Evolutionary conservation across 306 rosid genomes (phyloP), one percentile per base, ranked within the genome.

Genomic region (Mimosa bimucronata): DNA sequence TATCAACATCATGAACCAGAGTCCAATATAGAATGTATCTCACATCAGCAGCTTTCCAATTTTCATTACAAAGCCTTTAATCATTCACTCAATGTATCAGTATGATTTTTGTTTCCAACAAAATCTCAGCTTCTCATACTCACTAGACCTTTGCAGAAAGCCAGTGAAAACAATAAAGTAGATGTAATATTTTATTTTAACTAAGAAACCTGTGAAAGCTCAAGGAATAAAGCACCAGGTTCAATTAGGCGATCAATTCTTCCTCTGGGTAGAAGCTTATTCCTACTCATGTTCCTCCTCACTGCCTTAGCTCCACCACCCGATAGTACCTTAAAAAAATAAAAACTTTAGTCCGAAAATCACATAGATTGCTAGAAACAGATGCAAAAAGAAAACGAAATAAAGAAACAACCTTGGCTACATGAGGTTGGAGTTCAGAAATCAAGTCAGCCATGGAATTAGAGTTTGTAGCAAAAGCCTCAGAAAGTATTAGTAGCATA

Each of bases 211-310:
- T 92, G 98, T 55, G 98, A 95, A 76, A 95, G 97, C 77, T 95
- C 98, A 10, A 95, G 96, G 84, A 95, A 95, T 1, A 98, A 95
- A 88, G 98, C 88, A 48, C 93, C 98, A 9, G 98, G 97, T 66
- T 95, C 98, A 44, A 95, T 86, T 31, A 95, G 71, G 73, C 85
- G 92, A 90, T 91, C 97, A 37, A 95, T 92, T 82, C 98, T 88
- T 57, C 92, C 84, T 73, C 98, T 87, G 11, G 98, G 98, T 7
- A 92, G 88, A 38, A 95, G 90, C 37, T 95, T 95, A 73, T 89
- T 91, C 86, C 98, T 87, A 44, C 92, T 91, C 66, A 0, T 81
- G 81, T 92, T 95, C 79, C 98, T 92, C 85, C 85, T 91, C 30
- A 91, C 90, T 9, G 97, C 91, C 62, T 83, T 90, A 2, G 92